phyloP scores from a whole-genome alignment of 148 eudicot genomes.

The Arbutus unedo region DNA sequence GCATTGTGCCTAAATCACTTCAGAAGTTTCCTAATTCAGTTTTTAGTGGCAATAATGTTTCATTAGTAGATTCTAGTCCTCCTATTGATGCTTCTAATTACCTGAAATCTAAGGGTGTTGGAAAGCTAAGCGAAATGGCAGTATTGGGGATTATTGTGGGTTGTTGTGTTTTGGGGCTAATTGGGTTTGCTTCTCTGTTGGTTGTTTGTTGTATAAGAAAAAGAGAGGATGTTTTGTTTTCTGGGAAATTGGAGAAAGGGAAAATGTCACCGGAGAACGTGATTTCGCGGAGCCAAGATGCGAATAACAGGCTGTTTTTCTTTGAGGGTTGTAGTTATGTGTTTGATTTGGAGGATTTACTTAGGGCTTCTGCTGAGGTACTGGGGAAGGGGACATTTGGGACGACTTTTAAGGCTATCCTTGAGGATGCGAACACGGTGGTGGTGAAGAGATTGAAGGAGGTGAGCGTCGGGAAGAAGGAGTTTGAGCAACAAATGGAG shows the following conservation, averaged over 20 bases:
- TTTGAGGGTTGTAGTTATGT: slow-evolving; percentile 84
- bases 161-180: slow-evolving; percentile 43
- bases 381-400: slow-evolving; percentile 94
- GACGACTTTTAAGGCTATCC: slow-evolving; percentile 74
- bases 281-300: slow-evolving; percentile 54
- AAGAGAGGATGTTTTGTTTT: slow-evolving; percentile 38
- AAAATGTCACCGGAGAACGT: slow-evolving; percentile 63
- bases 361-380: slow-evolving; percentile 96
- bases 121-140: slow-evolving; percentile 41
- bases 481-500: slow-evolving; percentile 93
- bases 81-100: slow-evolving; percentile 20
- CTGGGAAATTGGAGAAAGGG: slow-evolving; percentile 61
- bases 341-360: slow-evolving; percentile 90
- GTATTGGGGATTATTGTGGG: slow-evolving; percentile 50
- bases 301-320: slow-evolving; percentile 63
- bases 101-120: slow-evolving; percentile 22
- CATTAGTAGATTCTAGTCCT: slow-evolving; percentile 26
- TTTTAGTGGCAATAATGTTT: slow-evolving; percentile 56
- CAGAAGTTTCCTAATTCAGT: slow-evolving; percentile 57
- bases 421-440: slow-evolving; percentile 78
- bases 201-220: slow-evolving; percentile 46
- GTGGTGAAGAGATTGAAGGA: slow-evolving; percentile 94
- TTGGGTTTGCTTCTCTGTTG: slow-evolving; percentile 47
- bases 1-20: slow-evolving; percentile 65
- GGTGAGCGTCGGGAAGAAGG: slow-evolving; percentile 73